Base-by-base conservation (phyloP, 2,329 filamentous ascomycete genomes). In the Calonectria montana region DNA sequence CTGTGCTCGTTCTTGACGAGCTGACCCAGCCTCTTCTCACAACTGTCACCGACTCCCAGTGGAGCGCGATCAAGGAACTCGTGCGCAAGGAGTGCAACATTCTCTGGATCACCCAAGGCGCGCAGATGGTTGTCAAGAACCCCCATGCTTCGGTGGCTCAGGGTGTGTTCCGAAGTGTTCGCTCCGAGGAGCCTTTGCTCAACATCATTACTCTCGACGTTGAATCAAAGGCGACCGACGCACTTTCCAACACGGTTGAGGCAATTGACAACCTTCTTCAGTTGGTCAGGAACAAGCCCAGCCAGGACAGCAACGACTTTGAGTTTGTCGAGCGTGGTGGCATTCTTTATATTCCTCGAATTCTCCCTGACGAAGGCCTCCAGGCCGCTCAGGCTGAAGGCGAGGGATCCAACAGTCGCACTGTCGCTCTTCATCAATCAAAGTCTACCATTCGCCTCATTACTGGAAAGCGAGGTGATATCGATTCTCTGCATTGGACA, bases 31-130 rank as follows among this genome's bases (percentile, higher is more conserved):
- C 68, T 45, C 41, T 70, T 21, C 25, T 70, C 2, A 66, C 68
- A 13, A 53, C 29, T 4, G 41, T 61, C 25, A 67, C 62, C 3
- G 53, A 70, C 16, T 4, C 23, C n/a, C 62, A 70, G 39, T 70
- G 68, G 68, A 43, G 21, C 8, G 27, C 31, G 1, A 29, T 70
- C 12, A 66, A 70, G 31, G 43, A 59, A 21, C 53, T 72, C 18
- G 53, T 72, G 29, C 61, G 66, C 27, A 61, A 59, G 21, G 70
- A 69, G 23, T 69, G 62, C 29, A 65, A 53, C 55, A 31, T 72
- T 21, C 66, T 72, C 9, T 72, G 70, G 70, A 67, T 72, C 2
- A 72, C 70, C 18, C 45, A 65, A 27, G 70, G 70, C n/a, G 59
- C 70, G 16, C 70, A 72, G 18, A 50, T 65, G 45, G 29, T 16